Conservation (phyloP, 768 basidiomycete genomes). For the Leccinum broughii region DNA sequence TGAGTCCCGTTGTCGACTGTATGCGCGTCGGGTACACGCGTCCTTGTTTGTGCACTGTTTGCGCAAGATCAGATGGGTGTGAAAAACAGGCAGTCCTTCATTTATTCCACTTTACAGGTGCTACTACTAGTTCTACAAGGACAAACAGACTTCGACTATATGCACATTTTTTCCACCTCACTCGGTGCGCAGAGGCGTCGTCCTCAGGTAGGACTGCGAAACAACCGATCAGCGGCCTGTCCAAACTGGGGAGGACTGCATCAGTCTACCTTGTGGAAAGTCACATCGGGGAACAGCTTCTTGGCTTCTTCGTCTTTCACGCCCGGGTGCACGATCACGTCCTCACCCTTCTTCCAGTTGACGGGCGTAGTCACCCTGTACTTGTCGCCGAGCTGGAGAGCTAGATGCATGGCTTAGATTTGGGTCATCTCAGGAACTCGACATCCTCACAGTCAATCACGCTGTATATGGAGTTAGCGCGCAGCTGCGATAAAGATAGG, state of each 20-base stretch:
- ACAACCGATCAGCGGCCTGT: not conserved
- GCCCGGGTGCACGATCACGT: slow-evolving; percentile 88
- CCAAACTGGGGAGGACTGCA: not conserved
- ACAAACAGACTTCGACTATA: not conserved
- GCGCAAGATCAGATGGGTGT: slow-evolving; percentile 18
- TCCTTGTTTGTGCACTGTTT: slow-evolving; percentile 30
- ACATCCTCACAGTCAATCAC: slow-evolving; percentile 71
- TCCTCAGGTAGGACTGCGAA: slow-evolving; percentile 71
- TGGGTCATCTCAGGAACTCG: slow-evolving; percentile 26
- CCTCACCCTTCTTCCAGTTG: slow-evolving; percentile 92
- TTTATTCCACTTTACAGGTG: not conserved
- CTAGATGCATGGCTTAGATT: slow-evolving; percentile 31
- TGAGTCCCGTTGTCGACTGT: slow-evolving; percentile 6
- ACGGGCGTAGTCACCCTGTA: slow-evolving; percentile 85
- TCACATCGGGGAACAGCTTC: slow-evolving; percentile 84
- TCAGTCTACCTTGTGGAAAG: slow-evolving; percentile 67
- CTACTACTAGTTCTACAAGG: not conserved
- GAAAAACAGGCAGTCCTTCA: slow-evolving; percentile 7
- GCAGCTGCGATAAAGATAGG: not conserved
- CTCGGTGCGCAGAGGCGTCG: slow-evolving; percentile 51
- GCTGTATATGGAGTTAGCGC: slow-evolving; percentile 31
- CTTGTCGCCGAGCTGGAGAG: slow-evolving; percentile 90
- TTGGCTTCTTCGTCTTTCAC: slow-evolving; percentile 89
- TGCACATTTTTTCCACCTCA: slow-evolving; percentile 10
- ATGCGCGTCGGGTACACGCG: slow-evolving; percentile 34